Evolutionary conservation across 2,329 filamentous ascomycete species (phyloP).

Genomic region (Apiospora saccharicola): DNA sequence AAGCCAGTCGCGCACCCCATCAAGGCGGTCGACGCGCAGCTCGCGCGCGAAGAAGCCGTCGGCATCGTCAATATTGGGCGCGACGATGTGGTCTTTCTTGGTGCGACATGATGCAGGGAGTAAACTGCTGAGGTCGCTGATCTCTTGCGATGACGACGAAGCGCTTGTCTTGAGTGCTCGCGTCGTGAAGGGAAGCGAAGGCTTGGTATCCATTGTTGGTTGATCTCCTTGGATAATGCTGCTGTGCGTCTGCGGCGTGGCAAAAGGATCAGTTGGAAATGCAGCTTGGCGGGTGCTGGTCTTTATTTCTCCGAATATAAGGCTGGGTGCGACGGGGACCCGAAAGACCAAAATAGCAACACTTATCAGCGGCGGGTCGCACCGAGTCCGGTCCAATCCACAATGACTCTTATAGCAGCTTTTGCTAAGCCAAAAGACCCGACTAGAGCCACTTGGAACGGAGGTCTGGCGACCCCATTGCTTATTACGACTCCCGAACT

Average conservation of each 20-base stretch:
- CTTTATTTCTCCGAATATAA: background rate
- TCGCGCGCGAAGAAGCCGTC: conserved; percentile 38
- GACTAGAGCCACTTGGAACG: background rate
- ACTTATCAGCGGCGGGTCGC: background rate
- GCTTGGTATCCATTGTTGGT: conserved; percentile 24
- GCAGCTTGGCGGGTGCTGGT: background rate
- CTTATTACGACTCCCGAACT: background rate
- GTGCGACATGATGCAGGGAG: conserved; percentile 43
- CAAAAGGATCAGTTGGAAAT: background rate
- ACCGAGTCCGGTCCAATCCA: background rate
- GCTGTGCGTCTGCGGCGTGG: background rate
- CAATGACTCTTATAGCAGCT: background rate
- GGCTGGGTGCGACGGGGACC: background rate
- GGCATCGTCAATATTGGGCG: conserved; percentile 30
- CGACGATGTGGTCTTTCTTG: conserved; percentile 38
- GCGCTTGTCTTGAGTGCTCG: conserved; percentile 25
- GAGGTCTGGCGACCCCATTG: background rate
- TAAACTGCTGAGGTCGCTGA: conserved; percentile 31
- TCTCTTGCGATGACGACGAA: background rate
- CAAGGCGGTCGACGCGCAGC: conserved; percentile 42
- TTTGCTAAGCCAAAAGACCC: background rate
- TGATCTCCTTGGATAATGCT: background rate
- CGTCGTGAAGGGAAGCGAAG: conserved; percentile 31
- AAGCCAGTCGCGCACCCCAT: conserved; percentile 40
- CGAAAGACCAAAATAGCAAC: background rate